These are phyloP conservation scores for Prunus armeniaca DNA, from an alignment of 306 rosid species.

Conservation along the genomic window DNA sequence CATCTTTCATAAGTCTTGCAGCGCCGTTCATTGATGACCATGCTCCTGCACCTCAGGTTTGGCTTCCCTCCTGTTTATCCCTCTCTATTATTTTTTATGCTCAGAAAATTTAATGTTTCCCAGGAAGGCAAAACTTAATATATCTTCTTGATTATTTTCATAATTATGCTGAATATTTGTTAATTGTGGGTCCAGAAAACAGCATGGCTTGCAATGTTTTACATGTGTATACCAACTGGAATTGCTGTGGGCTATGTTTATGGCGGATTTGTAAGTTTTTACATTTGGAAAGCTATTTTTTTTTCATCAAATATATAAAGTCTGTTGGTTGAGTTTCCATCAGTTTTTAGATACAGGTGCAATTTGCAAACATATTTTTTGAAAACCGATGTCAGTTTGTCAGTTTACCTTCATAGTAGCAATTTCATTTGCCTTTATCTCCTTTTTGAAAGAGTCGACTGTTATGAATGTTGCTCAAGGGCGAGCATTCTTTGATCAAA, in stretches of 20 bases:
- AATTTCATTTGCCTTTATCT: neutral
- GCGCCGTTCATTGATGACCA: constrained; percentile 98
- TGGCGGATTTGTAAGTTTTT: constrained; percentile 81
- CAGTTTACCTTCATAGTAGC: neutral
- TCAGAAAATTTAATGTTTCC: neutral
- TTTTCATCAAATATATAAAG: neutral
- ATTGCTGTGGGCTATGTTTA: constrained; percentile 88
- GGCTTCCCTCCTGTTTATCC: constrained; percentile 17
- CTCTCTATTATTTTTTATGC: neutral
- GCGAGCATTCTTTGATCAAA: neutral
- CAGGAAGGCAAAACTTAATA: constrained; percentile 8
- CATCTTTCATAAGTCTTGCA: constrained; percentile 95
- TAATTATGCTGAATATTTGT: constrained; percentile 10
- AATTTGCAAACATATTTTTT: neutral
- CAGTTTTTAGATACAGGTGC: neutral
- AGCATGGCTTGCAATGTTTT: constrained; percentile 89
- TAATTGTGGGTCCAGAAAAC: constrained; percentile 64
- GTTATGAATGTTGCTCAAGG: neutral
- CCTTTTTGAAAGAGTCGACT: neutral
- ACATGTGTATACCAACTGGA: constrained; percentile 98
- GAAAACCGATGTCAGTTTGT: neutral
- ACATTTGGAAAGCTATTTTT: constrained; percentile 2
- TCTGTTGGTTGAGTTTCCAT: neutral
- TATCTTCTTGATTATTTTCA: constrained; percentile 10
- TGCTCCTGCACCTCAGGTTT: constrained; percentile 82